Conservation (phyloP, 1,139 yeast genomes). For the Debaryomycetaceae sp. region DNA sequence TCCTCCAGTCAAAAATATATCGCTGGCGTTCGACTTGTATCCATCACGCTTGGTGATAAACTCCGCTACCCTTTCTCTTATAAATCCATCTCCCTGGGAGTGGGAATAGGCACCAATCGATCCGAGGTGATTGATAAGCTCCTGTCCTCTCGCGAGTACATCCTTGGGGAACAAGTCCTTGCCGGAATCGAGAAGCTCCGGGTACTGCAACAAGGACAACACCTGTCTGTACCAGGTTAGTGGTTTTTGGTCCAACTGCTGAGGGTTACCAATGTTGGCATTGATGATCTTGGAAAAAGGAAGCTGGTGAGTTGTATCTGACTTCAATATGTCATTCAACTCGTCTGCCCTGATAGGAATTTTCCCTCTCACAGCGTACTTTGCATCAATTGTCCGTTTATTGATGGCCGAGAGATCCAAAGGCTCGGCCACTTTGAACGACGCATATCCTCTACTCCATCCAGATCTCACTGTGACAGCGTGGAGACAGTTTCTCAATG, state of each 20-base stretch:
- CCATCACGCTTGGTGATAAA: conserved; percentile 67
- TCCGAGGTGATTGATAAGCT: conserved; percentile 58
- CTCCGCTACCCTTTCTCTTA: conserved; percentile 75
- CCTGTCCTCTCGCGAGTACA: conserved; percentile 66
- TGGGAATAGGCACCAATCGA: conserved; percentile 94
- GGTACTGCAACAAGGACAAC: conserved; percentile 79
- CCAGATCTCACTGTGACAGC: neutral
- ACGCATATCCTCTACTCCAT: neutral
- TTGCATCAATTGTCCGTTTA: conserved; percentile 72
- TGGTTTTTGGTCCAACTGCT: conserved; percentile 90
- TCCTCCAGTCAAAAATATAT: conserved; percentile 84
- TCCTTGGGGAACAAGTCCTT: conserved; percentile 56
- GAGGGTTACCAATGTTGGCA: conserved; percentile 97
- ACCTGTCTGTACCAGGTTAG: conserved; percentile 95
- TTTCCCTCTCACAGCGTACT: conserved; percentile 92
- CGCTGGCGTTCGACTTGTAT: conserved; percentile 54
- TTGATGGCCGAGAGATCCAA: conserved; percentile 51
- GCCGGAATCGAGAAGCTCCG: conserved; percentile 50
- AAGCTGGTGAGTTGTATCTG: conserved; percentile 52
- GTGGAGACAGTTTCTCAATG: neutral
- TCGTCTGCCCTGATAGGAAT: conserved; percentile 94
- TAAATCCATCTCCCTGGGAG: conserved; percentile 77
- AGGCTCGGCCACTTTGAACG: neutral
- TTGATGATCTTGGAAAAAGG: conserved; percentile 77
- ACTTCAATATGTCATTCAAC: conserved; percentile 34